Evolutionary conservation across 225 moss, liverwort and hornwort species (phyloP).

Genomic region (Thuidium tamariscinum): DNA sequence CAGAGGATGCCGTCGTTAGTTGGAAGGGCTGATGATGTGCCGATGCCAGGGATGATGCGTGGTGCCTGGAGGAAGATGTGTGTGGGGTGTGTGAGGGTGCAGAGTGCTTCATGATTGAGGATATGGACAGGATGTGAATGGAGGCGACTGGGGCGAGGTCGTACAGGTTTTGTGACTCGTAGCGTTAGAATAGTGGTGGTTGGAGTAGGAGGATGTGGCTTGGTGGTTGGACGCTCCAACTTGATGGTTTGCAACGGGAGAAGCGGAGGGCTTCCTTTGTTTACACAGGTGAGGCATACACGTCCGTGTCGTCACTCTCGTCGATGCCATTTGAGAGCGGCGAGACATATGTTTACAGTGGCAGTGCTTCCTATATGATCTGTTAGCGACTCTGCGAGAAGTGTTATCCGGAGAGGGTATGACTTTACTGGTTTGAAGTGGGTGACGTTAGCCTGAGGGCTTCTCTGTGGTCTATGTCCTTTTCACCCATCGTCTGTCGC

Average conservation of each 20-base stretch:
- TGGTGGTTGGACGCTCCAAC: constrained; percentile 35
- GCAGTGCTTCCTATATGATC: neutral
- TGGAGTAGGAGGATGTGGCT: constrained; percentile 40
- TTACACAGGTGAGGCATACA: constrained; percentile 28
- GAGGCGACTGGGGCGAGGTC: constrained; percentile 23
- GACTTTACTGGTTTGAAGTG: neutral
- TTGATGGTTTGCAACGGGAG: constrained; percentile 63
- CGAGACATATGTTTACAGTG: neutral
- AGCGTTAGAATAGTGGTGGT: constrained; percentile 17
- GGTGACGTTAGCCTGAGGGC: neutral
- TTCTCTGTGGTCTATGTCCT: neutral
- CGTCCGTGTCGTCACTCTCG: neutral
- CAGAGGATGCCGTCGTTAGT: neutral
- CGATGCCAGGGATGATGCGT: neutral
- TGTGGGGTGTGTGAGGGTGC: neutral
- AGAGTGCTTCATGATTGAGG: constrained; percentile 5
- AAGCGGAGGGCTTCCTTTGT: constrained; percentile 53
- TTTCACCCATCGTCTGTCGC: neutral
- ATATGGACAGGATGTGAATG: constrained; percentile 28
- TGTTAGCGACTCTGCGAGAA: neutral
- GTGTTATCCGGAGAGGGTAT: neutral
- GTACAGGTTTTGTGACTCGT: constrained; percentile 33
- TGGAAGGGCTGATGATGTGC: neutral
- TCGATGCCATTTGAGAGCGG: neutral
- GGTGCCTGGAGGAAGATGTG: neutral